A percentile compares a stretch with the other conserved stretches of the same genome.
These are phyloP conservation scores for Comarum palustre DNA, from an alignment of 306 rosid genomes.

Conservation along the genomic window DNA sequence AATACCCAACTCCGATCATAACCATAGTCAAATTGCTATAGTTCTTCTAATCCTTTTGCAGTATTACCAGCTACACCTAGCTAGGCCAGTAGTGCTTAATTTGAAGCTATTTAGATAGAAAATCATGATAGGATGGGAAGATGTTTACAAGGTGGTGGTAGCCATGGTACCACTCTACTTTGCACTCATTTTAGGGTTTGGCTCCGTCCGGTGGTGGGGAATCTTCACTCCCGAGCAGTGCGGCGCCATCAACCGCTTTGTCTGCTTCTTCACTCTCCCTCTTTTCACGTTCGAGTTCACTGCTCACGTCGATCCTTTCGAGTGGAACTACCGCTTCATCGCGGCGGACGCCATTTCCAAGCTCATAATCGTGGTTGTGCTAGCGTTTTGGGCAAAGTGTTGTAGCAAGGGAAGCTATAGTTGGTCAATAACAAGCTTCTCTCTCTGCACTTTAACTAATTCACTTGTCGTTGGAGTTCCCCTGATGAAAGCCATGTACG, in stretches of 20 bases:
- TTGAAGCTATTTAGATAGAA: not conserved
- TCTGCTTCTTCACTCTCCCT: conserved; percentile 84
- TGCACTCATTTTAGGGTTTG: conserved; percentile 74
- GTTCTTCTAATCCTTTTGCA: not conserved
- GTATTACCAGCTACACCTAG: not conserved
- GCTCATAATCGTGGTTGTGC: conserved; percentile 52
- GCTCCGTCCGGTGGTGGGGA: conserved; percentile 87
- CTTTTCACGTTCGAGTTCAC: conserved; percentile 86
- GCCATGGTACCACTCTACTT: conserved; percentile 77
- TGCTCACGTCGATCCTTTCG: conserved; percentile 68
- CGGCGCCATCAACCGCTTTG: conserved; percentile 78
- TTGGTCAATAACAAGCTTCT: conserved; percentile 86
- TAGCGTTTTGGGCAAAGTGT: conserved; percentile 74
- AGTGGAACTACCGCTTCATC: conserved; percentile 58
- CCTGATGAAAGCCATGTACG: conserved; percentile 69
- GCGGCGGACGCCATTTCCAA: conserved; percentile 72
- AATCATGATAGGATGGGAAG: conserved; percentile 82
- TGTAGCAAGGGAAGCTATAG: conserved; percentile 54
- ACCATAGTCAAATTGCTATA: not conserved
- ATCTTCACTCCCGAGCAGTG: conserved; percentile 71
- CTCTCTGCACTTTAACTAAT: conserved; percentile 67
- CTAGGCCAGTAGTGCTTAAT: not conserved
- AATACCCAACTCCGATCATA: conserved; percentile 10
- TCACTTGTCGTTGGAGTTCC: conserved; percentile 91
- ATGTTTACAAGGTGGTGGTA: conserved; percentile 70